Evolutionary conservation across 139 green algal genomes (phyloP).

Genomic region (Haematococcus sp.): DNA sequence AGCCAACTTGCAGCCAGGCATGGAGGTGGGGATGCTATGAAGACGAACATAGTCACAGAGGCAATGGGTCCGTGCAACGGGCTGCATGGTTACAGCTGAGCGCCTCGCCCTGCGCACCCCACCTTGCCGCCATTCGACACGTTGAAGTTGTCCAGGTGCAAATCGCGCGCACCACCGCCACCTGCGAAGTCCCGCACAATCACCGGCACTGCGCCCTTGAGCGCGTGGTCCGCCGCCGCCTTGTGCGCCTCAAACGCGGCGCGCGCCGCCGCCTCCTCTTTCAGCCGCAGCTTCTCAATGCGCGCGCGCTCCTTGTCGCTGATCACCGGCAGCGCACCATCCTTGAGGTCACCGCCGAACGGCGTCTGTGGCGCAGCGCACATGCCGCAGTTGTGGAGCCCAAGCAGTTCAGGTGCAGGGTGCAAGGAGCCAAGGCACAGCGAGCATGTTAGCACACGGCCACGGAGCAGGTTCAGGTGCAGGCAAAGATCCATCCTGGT

Average conservation of each 20-base stretch:
- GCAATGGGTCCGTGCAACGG: no score
- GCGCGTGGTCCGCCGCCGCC: neutral
- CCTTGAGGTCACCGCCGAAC: conserved; percentile 13
- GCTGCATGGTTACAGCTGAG: no score
- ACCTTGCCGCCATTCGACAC: conserved; percentile 74
- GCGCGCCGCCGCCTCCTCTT: conserved; percentile 46
- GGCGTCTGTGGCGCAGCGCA: conserved; percentile 27
- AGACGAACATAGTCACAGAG: no score
- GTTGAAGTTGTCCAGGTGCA: conserved; percentile 79
- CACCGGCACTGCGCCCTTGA: conserved; percentile 12
- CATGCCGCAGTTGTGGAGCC: neutral
- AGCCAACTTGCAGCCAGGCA: no score
- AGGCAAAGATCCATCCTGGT: no score
- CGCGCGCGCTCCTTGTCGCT: conserved; percentile 63
- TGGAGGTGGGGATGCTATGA: no score
- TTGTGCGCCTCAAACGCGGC: conserved; percentile 48
- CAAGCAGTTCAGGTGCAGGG: no score
- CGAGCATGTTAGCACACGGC: no score
- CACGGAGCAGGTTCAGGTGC: no score
- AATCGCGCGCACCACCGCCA: conserved; percentile 55
- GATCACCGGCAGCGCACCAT: conserved; percentile 31
- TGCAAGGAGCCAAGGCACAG: no score
- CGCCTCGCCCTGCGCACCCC: no score
- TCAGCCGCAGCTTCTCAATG: conserved; percentile 57
- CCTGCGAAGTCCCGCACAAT: conserved; percentile 28